Evolutionary conservation across 2,329 filamentous ascomycete species (phyloP).

Genomic region (Hymenoscyphus infarciens): DNA sequence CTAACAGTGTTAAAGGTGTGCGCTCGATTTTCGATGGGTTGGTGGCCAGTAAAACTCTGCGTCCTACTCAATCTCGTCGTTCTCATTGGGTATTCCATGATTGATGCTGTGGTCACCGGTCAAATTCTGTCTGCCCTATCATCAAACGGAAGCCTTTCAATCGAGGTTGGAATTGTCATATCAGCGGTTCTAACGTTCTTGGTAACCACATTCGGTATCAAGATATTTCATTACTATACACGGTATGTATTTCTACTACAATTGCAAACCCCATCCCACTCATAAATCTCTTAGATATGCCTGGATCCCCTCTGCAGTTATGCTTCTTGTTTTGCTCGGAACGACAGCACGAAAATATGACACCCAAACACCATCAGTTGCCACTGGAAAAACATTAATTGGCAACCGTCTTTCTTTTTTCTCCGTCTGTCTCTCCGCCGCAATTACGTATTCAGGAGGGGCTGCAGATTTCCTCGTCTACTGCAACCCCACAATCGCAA

Average conservation of each 20-base stretch:
- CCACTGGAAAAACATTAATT: conserved; percentile 48
- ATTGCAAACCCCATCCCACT: neutral
- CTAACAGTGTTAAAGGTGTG: conserved; percentile 35
- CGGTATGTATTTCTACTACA: conserved; percentile 38
- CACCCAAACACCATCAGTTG: conserved; percentile 46
- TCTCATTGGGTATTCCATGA: conserved; percentile 58
- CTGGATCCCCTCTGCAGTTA: conserved; percentile 60
- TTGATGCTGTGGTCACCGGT: conserved; percentile 63
- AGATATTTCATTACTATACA: conserved; percentile 65
- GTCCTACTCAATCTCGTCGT: conserved; percentile 61
- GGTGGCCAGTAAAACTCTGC: conserved; percentile 62
- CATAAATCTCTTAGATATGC: conserved; percentile 45
- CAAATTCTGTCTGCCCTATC: conserved; percentile 67
- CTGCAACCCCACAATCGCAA: conserved; percentile 47
- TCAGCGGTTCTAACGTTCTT: conserved; percentile 59
- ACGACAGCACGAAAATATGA: conserved; percentile 59
- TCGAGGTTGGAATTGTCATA: conserved; percentile 65
- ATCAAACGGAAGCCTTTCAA: conserved; percentile 52
- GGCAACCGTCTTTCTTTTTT: conserved; percentile 66
- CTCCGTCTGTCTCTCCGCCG: conserved; percentile 61
- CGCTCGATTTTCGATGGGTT: conserved; percentile 60
- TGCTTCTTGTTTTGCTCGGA: conserved; percentile 59
- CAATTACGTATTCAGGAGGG: conserved; percentile 59
- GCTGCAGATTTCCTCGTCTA: conserved; percentile 69
- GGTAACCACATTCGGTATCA: conserved; percentile 65